Conservation (phyloP, 2,329 filamentous ascomycete genomes). For the Colletotrichum neosansevieriae region DNA sequence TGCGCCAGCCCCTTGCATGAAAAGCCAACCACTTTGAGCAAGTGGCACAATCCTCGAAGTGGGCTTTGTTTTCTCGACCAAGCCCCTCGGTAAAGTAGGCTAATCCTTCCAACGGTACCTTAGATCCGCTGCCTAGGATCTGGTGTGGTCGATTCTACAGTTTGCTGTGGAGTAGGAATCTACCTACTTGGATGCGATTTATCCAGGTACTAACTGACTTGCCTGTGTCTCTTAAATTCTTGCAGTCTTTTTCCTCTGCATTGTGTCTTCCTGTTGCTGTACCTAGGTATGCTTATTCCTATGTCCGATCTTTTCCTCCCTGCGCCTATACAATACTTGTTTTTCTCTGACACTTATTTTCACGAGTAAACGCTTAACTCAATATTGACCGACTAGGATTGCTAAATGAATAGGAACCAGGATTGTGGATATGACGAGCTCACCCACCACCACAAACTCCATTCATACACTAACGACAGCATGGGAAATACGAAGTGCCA, state of each 20-base stretch:
- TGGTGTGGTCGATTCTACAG: too few relatives aligned
- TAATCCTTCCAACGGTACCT: constrained; percentile 6
- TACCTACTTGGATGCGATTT: neutral
- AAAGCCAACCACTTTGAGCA: neutral
- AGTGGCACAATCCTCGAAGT: neutral
- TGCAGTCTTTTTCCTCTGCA: too few relatives aligned
- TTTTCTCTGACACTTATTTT: neutral
- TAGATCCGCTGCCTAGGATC: neutral
- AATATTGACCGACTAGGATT: neutral
- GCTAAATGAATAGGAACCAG: neutral
- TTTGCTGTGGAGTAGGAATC: neutral
- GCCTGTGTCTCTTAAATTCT: too few relatives aligned
- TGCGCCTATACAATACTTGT: too few relatives aligned
- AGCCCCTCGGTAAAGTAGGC: neutral
- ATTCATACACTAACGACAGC: constrained; percentile 12
- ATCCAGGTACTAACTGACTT: too few relatives aligned
- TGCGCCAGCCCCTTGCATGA: neutral
- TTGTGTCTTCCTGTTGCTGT: too few relatives aligned
- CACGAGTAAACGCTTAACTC: neutral
- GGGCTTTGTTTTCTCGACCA: neutral
- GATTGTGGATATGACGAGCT: neutral
- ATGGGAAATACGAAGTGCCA: constrained; percentile 25
- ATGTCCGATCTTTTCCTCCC: too few relatives aligned
- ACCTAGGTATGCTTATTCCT: too few relatives aligned
- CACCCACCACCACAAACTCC: neutral